A percentile compares a stretch with the other conserved stretches of the same genome.
Conservation (phyloP, 2,329 filamentous ascomycete species). For the Apiospora pterosperma region DNA sequence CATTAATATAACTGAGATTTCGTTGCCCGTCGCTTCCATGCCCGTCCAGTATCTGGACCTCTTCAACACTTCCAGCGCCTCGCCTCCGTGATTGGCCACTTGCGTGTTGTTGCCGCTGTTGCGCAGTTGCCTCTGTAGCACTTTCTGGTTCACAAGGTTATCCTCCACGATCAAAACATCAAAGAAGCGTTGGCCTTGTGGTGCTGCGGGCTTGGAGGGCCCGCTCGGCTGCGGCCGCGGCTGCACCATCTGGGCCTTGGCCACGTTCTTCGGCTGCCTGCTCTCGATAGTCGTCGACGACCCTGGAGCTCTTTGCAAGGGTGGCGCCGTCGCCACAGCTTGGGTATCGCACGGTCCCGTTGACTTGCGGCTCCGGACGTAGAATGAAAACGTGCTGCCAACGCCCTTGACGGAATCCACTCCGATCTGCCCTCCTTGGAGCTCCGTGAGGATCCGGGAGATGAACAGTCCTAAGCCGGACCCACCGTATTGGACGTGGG, state of each 20-base stretch:
- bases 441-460: slow-evolving; percentile 69
- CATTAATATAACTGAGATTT: slow-evolving; percentile 71
- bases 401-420: slow-evolving; percentile 64
- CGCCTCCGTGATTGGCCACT: slow-evolving; percentile 62
- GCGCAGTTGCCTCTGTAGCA: slow-evolving; percentile 59
- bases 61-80: slow-evolving; percentile 56
- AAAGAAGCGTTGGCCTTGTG: slow-evolving; percentile 33
- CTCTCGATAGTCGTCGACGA: slow-evolving; percentile 30
- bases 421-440: slow-evolving; percentile 76
- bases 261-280: slow-evolving; percentile 19
- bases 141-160: slow-evolving; percentile 64
- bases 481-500: slow-evolving; percentile 70
- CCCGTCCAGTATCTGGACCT: slow-evolving; percentile 54
- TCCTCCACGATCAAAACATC: slow-evolving; percentile 66
- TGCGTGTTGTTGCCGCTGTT: slow-evolving; percentile 58
- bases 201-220: not conserved
- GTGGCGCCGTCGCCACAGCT: slow-evolving; percentile 24
- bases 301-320: slow-evolving; percentile 27
- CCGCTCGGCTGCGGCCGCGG: slow-evolving; percentile 7
- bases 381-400: slow-evolving; percentile 75
- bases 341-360: slow-evolving; percentile 35
- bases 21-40: slow-evolving; percentile 41
- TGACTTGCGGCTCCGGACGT: slow-evolving; percentile 64
- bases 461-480: slow-evolving; percentile 73
- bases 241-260: slow-evolving; percentile 6